Conservation (phyloP, 495 filamentous ascomycete species). For the Penicillium herquei region DNA sequence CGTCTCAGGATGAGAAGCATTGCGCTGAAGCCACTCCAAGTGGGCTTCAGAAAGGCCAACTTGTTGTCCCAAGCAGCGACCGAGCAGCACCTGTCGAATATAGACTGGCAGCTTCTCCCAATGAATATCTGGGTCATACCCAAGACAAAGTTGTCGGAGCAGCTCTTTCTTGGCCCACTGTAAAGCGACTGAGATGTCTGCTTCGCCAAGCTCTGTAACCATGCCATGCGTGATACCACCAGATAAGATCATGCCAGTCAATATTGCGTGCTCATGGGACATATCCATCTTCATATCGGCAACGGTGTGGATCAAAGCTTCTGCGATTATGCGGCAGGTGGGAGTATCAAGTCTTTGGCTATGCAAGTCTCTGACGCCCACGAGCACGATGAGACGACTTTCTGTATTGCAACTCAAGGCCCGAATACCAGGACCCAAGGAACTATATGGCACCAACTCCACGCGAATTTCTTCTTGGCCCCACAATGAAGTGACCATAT, state of each 20-base stretch:
- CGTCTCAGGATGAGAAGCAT: constrained; percentile 38
- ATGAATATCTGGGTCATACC: constrained; percentile 40
- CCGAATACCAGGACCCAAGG: constrained; percentile 41
- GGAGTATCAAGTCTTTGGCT: constrained; percentile 41
- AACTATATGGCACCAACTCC: constrained; percentile 44
- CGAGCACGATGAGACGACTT: constrained; percentile 36
- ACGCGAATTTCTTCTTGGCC: constrained; percentile 41
- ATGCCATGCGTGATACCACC: constrained; percentile 39
- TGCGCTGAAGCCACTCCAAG: constrained; percentile 34
- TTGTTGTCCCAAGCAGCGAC: constrained; percentile 37
- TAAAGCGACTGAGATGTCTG: constrained; percentile 30
- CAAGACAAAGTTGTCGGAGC: constrained; percentile 41
- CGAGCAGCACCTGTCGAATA: constrained; percentile 33
- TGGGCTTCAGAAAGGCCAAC: constrained; percentile 27
- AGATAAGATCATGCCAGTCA: constrained; percentile 47
- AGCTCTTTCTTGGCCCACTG: constrained; percentile 46
- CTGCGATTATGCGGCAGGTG: constrained; percentile 51
- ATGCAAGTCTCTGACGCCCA: constrained; percentile 40
- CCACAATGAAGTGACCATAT: constrained; percentile 39
- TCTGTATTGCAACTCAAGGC: constrained; percentile 46
- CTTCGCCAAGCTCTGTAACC: constrained; percentile 36
- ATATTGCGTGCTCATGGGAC: constrained; percentile 48
- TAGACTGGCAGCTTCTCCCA: constrained; percentile 42
- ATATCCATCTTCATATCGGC: constrained; percentile 48
- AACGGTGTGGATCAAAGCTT: constrained; percentile 54